Base-by-base conservation (phyloP, 768 basidiomycete genomes). In the Kwoniella sp. region DNA sequence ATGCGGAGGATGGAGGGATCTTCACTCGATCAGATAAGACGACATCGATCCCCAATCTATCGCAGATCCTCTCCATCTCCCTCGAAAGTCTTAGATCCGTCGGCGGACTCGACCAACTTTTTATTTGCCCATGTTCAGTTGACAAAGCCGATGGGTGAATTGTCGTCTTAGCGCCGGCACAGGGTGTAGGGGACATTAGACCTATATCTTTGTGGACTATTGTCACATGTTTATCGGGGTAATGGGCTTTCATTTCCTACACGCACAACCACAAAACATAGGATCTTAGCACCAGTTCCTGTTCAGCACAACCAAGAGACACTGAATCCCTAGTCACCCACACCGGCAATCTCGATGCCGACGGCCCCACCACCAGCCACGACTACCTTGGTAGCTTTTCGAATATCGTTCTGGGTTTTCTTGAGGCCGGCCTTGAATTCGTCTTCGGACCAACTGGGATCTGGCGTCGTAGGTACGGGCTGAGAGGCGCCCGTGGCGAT, bases 331-430 rank as follows among this genome's bases (percentile, higher is more conserved):
- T n/a, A n/a, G n/a, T 15, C 2, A 68, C 73, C 68, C 40, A 74
- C 73, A 27, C 78, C 78, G 2, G 76, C 71, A 29, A 73, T 58
- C 60, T 79, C 78, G 26, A 90, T 85, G 2, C 88, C 89, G 9
- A 90, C 83, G 0, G 89, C 87, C 0, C 89, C 89, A 12, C 87
- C 88, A 1, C 89, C 89, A 1, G 89, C 84, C 15, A 90, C 83
- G 7, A 89, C 83, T 2, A 90, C 82, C 46, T 82, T 84, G 0
- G 75, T 79, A 0, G 86, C 83, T 1, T 73, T 77, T 56, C 83
- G 78, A 53, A 90, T 81, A 2, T 72, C 75, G 30, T 74, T 72
- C 69, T 88, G 88, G 58, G 83, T 82, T n/a, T 79, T 74, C 17
- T n/a, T 29, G 10, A 75, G 59, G 2, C 40, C 17, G 0, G 59